These are phyloP conservation scores for Galeopsis tetrahit DNA, from an alignment of 257 asterid species.

Conservation along the genomic window DNA sequence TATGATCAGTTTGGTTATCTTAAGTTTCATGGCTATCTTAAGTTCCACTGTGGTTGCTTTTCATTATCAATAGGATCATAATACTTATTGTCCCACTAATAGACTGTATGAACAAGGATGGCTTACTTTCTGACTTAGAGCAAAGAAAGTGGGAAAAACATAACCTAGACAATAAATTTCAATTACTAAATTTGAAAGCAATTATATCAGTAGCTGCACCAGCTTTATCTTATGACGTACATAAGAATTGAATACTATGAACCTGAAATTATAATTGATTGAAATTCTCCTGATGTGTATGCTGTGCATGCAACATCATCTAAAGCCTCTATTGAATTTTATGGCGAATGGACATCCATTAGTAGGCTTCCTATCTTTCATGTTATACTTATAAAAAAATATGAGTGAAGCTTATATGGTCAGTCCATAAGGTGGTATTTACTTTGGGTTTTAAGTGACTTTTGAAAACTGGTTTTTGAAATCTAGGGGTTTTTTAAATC, in stretches of 20 bases:
- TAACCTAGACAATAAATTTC: not conserved
- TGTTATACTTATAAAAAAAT: not conserved
- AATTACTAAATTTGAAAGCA: conserved; percentile 2
- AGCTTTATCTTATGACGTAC: not conserved
- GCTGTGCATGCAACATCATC: conserved; percentile 14
- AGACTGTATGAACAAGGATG: conserved; percentile 19
- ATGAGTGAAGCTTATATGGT: conserved; percentile 11
- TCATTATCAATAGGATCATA: conserved; percentile 8
- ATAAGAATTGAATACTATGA: conserved; percentile 4
- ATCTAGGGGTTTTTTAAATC: no score
- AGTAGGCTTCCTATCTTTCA: conserved; percentile 17
- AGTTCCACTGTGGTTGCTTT: conserved; percentile 17
- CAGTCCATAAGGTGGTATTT: not conserved
- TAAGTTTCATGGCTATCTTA: conserved; percentile 4
- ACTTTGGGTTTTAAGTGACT: no score
- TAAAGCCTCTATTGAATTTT: not conserved
- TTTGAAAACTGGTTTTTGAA: no score
- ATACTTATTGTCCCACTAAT: not conserved
- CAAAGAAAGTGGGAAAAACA: not conserved
- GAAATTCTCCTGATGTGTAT: conserved; percentile 18
- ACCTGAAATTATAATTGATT: conserved; percentile 17
- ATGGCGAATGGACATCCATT: not conserved
- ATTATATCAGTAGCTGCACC: conserved; percentile 13
- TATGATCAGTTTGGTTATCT: conserved; percentile 22
- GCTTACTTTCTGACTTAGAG: conserved; percentile 8